Percentiles rank a stretch among this genome's conserved stretches.
These are phyloP conservation scores for Chytriomyces hyalinus DNA, from an alignment of 192 early-diverging fungal genomes.

Conservation along the genomic window DNA sequence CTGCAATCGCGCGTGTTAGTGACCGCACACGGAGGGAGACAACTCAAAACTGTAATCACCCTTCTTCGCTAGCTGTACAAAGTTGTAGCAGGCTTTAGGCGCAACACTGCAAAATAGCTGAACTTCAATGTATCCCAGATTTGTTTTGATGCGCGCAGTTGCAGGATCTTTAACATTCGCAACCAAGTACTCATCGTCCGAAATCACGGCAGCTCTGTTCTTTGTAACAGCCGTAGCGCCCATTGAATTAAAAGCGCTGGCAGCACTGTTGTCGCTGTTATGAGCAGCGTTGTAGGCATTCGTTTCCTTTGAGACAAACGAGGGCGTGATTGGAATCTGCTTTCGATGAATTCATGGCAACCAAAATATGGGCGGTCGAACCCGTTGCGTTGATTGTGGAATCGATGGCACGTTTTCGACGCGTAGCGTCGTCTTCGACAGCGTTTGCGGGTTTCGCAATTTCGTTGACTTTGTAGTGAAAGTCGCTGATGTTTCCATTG, in stretches of 20 bases:
- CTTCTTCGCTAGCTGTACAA: conserved; percentile 81
- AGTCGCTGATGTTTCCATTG: conserved; percentile 70
- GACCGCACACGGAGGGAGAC: neutral
- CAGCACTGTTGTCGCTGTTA: conserved; percentile 78
- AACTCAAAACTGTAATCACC: conserved; percentile 12
- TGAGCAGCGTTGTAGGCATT: conserved; percentile 69
- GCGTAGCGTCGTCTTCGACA: conserved; percentile 43
- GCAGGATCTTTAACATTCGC: conserved; percentile 79
- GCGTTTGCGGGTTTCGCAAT: conserved; percentile 49
- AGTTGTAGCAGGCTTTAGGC: conserved; percentile 91
- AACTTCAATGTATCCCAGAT: conserved; percentile 78
- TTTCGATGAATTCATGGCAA: conserved; percentile 41
- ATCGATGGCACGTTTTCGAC: conserved; percentile 55
- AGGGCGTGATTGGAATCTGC: conserved; percentile 44
- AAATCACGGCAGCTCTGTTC: conserved; percentile 71
- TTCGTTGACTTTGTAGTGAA: conserved; percentile 77
- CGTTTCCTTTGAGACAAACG: conserved; percentile 46
- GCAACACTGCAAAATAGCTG: conserved; percentile 76
- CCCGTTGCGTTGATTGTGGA: conserved; percentile 63
- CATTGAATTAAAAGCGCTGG: conserved; percentile 88
- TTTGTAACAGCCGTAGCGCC: conserved; percentile 71
- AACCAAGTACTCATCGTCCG: conserved; percentile 91
- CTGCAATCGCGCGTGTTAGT: neutral
- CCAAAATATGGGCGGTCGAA: conserved; percentile 60
- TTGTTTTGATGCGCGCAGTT: conserved; percentile 78